Conservation (phyloP, 2,329 filamentous ascomycete species). For the Chaetomium sp. region DNA sequence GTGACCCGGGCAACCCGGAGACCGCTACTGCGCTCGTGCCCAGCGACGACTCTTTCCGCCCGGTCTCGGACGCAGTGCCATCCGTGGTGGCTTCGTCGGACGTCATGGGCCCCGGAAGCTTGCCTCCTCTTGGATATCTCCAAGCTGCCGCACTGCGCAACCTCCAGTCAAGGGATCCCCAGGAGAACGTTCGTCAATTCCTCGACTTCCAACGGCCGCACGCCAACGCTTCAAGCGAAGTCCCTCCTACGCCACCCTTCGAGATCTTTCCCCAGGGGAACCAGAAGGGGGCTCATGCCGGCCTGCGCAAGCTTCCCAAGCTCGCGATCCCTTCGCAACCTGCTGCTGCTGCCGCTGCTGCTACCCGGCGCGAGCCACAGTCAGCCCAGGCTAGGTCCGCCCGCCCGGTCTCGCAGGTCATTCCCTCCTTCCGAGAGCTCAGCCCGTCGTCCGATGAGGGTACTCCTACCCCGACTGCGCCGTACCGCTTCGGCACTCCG, state of each 20-base stretch:
- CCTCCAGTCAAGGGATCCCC: slow-evolving; percentile 68
- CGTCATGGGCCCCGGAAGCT: slow-evolving; percentile 63
- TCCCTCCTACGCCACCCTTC: slow-evolving; percentile 64
- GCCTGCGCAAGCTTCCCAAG: slow-evolving; percentile 54
- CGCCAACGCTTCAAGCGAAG: slow-evolving; percentile 39
- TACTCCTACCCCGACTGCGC: slow-evolving; percentile 51
- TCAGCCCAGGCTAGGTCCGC: slow-evolving; percentile 23
- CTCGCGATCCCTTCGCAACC: slow-evolving; percentile 48
- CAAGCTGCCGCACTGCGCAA: slow-evolving; percentile 67
- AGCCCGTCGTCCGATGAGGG: slow-evolving; percentile 35
- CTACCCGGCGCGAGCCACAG: slow-evolving; percentile 24
- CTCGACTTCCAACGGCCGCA: slow-evolving; percentile 71
- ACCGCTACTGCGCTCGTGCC: slow-evolving; percentile 54
- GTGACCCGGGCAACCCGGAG: slow-evolving; percentile 70
- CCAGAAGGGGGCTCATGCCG: slow-evolving; percentile 39
- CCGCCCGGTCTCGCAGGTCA: slow-evolving; percentile 22
- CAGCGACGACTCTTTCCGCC: slow-evolving; percentile 51
- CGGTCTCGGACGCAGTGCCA: slow-evolving; percentile 67
- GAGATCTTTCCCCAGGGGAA: slow-evolving; percentile 48
- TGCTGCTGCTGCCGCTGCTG: slow-evolving; percentile 26
- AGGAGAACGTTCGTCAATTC: slow-evolving; percentile 90
- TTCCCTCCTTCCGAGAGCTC: slow-evolving; percentile 24
- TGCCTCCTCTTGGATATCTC: slow-evolving; percentile 61
- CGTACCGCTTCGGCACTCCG: slow-evolving; percentile 76
- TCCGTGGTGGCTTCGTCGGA: slow-evolving; percentile 91